Evolutionary conservation across 2,329 filamentous ascomycete species (phyloP), one percentile per base, ranked within the genome.

Genomic region (Dendrostoma leiphaemia): DNA sequence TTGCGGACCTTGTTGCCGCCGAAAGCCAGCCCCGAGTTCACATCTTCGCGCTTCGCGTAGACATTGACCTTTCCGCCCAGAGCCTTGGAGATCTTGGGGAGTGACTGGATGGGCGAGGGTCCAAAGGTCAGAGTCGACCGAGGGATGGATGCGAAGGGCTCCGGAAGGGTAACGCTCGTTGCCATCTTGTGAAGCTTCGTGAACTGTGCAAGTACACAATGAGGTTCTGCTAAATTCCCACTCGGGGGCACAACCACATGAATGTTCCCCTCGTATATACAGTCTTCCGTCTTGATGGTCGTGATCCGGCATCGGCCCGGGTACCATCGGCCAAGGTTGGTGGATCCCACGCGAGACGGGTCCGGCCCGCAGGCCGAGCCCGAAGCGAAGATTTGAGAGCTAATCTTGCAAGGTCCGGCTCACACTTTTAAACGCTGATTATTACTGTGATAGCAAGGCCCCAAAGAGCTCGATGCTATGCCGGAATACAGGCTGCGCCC

Each of bases 1-100:
- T 89, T 89, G 54, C 85, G 77, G 28, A 80, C 83, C 70, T 89
- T 89, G 73, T 89, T 89, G 50, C 84, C 85, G 34, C 85, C 85
- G 62, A 78, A 87, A 3, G 85, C 85, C 17, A 88, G 76, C 0
- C 80, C 82, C 2, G 83, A 86, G 70, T 86, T 88, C 64, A 84
- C 83, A 70, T 90, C 87, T 60, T 90, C 86, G 48, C 86, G 80
- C 70, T 90, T 90, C 50, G 86, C 86, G 65, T 83, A 90, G 59
- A 90, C 79, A 19, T 77, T 74, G 37, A 87, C 81, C 61, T 78
- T 78, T 28, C 78, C 78, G 46, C 81, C 79, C 5, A 89, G 77
- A 23, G 81, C 82, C 50, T 76, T 67, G 29, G 83, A 84, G 64
- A 89, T 87, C 58, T 84, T 79, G 51, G 84, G 82, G 32, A 90